Evolutionary conservation across 2,329 filamentous ascomycete genomes (phyloP).

Genomic region (Xylaria sp.): DNA sequence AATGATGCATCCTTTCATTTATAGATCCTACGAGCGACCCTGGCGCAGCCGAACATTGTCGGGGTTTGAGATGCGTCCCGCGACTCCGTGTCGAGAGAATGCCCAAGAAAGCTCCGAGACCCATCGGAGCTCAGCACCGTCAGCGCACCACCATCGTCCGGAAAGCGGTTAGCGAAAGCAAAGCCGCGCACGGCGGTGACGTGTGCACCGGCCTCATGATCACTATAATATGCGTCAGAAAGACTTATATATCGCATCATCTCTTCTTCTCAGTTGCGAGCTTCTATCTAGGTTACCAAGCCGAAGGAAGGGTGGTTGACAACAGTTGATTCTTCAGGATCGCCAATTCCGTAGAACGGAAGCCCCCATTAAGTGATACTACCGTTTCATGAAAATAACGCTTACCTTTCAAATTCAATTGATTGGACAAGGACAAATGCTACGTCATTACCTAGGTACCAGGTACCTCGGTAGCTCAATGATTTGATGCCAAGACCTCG

Average conservation of each 20-base stretch:
- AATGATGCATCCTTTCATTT: background rate
- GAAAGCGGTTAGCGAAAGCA: background rate
- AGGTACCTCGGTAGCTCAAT: too few species aligned
- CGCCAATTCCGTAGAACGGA: background rate
- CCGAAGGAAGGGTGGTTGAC: background rate
- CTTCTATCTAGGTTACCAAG: too few species aligned
- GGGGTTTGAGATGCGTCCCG: constrained; percentile 4
- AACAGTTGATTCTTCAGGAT: background rate
- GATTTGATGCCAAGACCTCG: background rate
- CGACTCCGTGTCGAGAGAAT: background rate
- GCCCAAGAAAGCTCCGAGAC: constrained; percentile 19
- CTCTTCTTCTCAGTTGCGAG: background rate
- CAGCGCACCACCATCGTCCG: background rate
- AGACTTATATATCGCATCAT: background rate
- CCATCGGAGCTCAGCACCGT: constrained; percentile 21
- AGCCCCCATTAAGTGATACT: background rate
- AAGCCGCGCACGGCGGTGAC: background rate
- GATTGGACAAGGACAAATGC: too few species aligned
- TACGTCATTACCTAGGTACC: too few species aligned
- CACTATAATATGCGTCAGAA: background rate
- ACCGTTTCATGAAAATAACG: background rate
- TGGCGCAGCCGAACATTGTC: background rate
- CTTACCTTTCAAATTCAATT: too few species aligned
- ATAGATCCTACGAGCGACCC: constrained; percentile 4
- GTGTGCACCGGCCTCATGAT: background rate